Percentiles rank a stretch among this genome's conserved stretches.
These are phyloP conservation scores for Leishmania arabica DNA, from an alignment of 208 protist species.

Conservation along the genomic window DNA sequence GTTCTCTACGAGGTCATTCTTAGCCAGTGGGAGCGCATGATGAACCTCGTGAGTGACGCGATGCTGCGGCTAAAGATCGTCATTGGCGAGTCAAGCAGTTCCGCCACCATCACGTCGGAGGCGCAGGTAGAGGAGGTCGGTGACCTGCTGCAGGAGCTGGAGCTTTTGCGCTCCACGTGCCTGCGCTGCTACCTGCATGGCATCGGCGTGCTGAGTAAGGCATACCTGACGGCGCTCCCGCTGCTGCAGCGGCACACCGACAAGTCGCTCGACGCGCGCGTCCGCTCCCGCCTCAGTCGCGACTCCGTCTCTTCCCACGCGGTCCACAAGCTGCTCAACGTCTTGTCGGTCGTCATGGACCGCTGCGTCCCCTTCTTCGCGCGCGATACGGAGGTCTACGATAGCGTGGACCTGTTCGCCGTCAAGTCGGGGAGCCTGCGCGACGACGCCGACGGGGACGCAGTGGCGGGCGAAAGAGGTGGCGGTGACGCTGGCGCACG, in stretches of 20 bases:
- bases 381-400: conserved; percentile 69
- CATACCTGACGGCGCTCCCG: conserved; percentile 78
- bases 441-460: conserved; percentile 16
- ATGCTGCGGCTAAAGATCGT: conserved; percentile 83
- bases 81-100: conserved; percentile 79
- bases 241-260: conserved; percentile 39
- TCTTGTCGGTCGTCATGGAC: conserved; percentile 82
- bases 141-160: conserved; percentile 76
- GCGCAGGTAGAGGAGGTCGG: conserved; percentile 64
- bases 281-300: conserved; percentile 79
- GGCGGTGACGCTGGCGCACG: neutral
- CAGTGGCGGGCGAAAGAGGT: conserved; percentile 7
- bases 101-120: conserved; percentile 40
- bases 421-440: conserved; percentile 51
- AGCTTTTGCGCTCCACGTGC: conserved; percentile 63
- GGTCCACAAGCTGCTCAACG: conserved; percentile 83
- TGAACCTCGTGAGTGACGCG: conserved; percentile 59
- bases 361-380: conserved; percentile 70
- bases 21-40: conserved; percentile 76
- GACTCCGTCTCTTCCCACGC: conserved; percentile 74
- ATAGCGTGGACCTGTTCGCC: conserved; percentile 75
- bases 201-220: conserved; percentile 77
- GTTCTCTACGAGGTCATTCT: conserved; percentile 81
- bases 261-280: conserved; percentile 44
- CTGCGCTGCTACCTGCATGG: conserved; percentile 77